These are phyloP conservation scores for Shiraia sp. DNA, from an alignment of 2,329 filamentous ascomycete species.

Conservation along the genomic window DNA sequence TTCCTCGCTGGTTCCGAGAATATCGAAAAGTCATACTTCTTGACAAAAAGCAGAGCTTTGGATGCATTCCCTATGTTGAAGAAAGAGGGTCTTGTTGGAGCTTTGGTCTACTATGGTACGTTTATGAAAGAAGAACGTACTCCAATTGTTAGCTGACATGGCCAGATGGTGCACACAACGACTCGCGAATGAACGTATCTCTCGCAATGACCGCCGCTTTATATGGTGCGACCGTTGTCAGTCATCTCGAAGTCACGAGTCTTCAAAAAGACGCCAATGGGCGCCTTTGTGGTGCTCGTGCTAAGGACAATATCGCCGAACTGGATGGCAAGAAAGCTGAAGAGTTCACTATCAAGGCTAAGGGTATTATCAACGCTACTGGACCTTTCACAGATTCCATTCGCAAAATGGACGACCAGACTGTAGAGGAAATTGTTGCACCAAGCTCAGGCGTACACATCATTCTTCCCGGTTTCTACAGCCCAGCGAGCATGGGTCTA, in stretches of 20 bases:
- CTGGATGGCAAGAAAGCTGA: constrained; percentile 64
- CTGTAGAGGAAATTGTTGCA: constrained; percentile 76
- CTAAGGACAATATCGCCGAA: constrained; percentile 71
- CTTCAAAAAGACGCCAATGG: constrained; percentile 76
- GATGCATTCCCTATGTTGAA: constrained; percentile 90
- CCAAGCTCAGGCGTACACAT: constrained; percentile 86
- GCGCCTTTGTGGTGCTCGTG: constrained; percentile 71
- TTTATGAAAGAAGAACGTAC: neutral
- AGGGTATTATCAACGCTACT: constrained; percentile 85
- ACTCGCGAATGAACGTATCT: constrained; percentile 90
- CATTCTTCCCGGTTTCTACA: constrained; percentile 85
- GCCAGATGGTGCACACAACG: constrained; percentile 83
- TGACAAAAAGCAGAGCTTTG: constrained; percentile 82
- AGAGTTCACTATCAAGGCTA: constrained; percentile 74
- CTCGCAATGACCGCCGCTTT: constrained; percentile 87
- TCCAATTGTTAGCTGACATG: constrained; percentile 21
- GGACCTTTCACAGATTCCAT: constrained; percentile 87
- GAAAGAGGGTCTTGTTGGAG: constrained; percentile 75
- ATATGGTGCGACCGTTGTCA: constrained; percentile 80
- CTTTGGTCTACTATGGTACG: constrained; percentile 80
- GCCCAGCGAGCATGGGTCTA: constrained; percentile 81
- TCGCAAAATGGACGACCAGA: constrained; percentile 78
- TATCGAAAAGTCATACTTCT: constrained; percentile 86
- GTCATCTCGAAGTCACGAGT: constrained; percentile 79
- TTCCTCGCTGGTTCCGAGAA: constrained; percentile 83